phyloP scores from a whole-genome alignment of 306 rosid species.

The Vicia faba region DNA sequence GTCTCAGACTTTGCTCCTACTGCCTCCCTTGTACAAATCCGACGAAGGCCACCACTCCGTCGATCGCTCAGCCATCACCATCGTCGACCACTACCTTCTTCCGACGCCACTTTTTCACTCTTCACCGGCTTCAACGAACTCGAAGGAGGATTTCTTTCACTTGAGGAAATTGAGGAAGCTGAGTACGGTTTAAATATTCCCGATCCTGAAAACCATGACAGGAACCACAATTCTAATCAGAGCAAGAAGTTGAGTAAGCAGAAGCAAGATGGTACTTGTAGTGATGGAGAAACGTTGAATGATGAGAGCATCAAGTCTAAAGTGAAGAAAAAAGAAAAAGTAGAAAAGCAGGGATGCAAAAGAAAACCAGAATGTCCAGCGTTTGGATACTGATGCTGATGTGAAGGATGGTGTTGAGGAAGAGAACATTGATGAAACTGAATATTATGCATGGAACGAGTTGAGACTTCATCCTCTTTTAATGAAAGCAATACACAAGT shows the following conservation, averaged over 20 bases:
- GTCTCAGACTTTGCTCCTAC: no score
- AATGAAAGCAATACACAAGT: slow-evolving; percentile 73
- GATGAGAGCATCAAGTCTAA: slow-evolving; percentile 38
- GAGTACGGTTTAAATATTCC: slow-evolving; percentile 67
- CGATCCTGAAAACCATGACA: slow-evolving; percentile 41
- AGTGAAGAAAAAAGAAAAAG: slow-evolving; percentile 51
- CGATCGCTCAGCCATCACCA: no score
- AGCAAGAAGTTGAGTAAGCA: slow-evolving; percentile 40
- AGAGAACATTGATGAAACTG: slow-evolving; percentile 62
- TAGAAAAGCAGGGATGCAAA: slow-evolving; percentile 39
- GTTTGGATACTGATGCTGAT: slow-evolving; percentile 42
- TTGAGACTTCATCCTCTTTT: slow-evolving; percentile 88
- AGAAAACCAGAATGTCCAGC: slow-evolving; percentile 44
- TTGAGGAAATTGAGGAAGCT: slow-evolving; percentile 87
- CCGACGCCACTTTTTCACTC: slow-evolving; percentile 51
- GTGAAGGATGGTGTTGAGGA: slow-evolving; percentile 48
- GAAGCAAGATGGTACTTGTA: slow-evolving; percentile 34
- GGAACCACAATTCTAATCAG: slow-evolving; percentile 39
- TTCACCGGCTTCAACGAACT: slow-evolving; percentile 69
- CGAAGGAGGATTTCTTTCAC: slow-evolving; percentile 93
- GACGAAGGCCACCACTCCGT: no score
- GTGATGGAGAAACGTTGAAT: slow-evolving; percentile 37
- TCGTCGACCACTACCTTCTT: no score
- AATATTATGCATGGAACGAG: slow-evolving; percentile 83
- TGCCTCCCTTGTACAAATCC: no score